phyloP scores from a whole-genome alignment of 2,329 filamentous ascomycete genomes.

The Fusarium robinianum region DNA sequence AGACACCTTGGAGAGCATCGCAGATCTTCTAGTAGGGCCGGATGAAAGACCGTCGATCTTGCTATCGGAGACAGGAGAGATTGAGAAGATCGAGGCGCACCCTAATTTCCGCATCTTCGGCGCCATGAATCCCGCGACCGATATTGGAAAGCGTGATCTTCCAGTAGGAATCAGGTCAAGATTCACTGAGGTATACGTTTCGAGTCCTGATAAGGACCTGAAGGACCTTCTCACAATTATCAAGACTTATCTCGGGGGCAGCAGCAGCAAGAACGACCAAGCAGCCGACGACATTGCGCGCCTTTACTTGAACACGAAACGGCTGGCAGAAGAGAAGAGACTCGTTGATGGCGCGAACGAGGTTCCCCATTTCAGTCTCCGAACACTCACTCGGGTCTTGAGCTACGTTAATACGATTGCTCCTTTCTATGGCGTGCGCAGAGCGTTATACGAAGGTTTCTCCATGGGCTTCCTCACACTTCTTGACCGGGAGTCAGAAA shows the following conservation, averaged over 20 bases:
- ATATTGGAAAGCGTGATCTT: slow-evolving; percentile 93
- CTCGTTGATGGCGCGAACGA: slow-evolving; percentile 95
- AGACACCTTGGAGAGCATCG: slow-evolving; percentile 92
- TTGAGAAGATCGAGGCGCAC: slow-evolving; percentile 87
- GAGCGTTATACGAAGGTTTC: slow-evolving; percentile 92
- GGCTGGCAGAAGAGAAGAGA: slow-evolving; percentile 76
- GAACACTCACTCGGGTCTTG: slow-evolving; percentile 87
- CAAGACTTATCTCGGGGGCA: slow-evolving; percentile 79
- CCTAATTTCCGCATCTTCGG: slow-evolving; percentile 95
- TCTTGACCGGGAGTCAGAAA: slow-evolving; percentile 80
- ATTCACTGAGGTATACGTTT: slow-evolving; percentile 95
- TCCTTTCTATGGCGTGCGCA: slow-evolving; percentile 79
- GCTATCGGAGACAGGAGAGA: slow-evolving; percentile 89
- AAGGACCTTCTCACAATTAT: slow-evolving; percentile 89
- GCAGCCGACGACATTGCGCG: slow-evolving; percentile 80
- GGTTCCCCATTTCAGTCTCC: slow-evolving; percentile 93
- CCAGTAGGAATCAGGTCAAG: slow-evolving; percentile 85
- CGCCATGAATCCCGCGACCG: slow-evolving; percentile 98
- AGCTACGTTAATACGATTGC: slow-evolving; percentile 87
- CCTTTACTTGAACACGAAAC: slow-evolving; percentile 87
- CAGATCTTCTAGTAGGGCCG: slow-evolving; percentile 79
- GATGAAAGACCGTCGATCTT: slow-evolving; percentile 79
- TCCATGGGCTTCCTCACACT: slow-evolving; percentile 97
- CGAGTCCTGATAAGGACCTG: slow-evolving; percentile 83
- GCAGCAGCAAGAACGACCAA: slow-evolving; percentile 71